These are phyloP conservation scores for Pelargonium australe DNA, from an alignment of 441 rosid species.

Conservation along the genomic window DNA sequence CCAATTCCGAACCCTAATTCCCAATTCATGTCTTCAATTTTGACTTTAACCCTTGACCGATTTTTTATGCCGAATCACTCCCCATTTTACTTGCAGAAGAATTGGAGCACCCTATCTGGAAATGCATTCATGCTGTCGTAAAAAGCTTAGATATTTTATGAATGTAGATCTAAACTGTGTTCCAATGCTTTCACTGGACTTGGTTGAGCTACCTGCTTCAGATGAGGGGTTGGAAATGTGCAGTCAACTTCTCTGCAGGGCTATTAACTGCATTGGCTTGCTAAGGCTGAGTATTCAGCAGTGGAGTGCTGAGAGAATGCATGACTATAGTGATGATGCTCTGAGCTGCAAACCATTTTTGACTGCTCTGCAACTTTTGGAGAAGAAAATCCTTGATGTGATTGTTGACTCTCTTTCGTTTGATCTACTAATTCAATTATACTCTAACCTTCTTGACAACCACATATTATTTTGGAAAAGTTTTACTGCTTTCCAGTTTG, in stretches of 20 bases:
- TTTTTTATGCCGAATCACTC: constrained; percentile 41
- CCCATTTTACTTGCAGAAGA: constrained; percentile 44
- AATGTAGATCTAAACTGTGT: constrained; percentile 30
- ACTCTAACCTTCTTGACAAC: constrained; percentile 51
- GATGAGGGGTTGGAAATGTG: constrained; percentile 27
- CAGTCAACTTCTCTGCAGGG: constrained; percentile 36
- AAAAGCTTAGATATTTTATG: constrained; percentile 38
- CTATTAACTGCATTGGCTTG: constrained; percentile 51
- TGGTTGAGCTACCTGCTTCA: constrained; percentile 41
- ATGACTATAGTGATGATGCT: constrained; percentile 32
- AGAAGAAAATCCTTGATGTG: constrained; percentile 45
- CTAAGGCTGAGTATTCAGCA: constrained; percentile 64
- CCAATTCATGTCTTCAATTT: too few relatives aligned
- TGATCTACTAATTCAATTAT: constrained; percentile 42
- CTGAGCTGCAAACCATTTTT: constrained; percentile 41
- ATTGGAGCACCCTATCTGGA: constrained; percentile 76
- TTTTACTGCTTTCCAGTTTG: constrained; percentile 42
- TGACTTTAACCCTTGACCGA: too few relatives aligned
- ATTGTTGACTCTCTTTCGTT: constrained; percentile 52
- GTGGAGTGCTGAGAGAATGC: constrained; percentile 58
- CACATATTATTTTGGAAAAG: constrained; percentile 69
- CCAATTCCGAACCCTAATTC: too few relatives aligned
- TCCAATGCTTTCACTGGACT: constrained; percentile 54
- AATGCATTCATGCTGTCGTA: constrained; percentile 35
- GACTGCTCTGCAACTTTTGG: constrained; percentile 52